Evolutionary conservation across 2,329 filamentous ascomycete genomes (phyloP).

Genomic region (Mycocentrospora acerina): DNA sequence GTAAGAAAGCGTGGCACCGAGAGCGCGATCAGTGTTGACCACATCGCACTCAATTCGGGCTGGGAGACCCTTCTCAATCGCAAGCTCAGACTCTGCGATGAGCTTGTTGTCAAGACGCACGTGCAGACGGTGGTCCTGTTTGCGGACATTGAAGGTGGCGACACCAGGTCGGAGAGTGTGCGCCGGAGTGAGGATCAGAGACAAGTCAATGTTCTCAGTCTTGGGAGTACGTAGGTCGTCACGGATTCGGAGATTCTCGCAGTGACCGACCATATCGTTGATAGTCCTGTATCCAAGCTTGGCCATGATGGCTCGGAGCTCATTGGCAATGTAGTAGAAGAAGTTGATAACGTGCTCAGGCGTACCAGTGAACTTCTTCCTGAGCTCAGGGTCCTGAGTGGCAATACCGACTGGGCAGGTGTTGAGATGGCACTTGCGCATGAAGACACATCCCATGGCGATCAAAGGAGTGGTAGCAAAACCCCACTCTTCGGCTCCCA

Average conservation of each 20-base stretch:
- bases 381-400: slow-evolving; percentile 89
- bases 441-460: slow-evolving; percentile 95
- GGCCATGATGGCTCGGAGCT: slow-evolving; percentile 95
- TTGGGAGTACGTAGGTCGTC: slow-evolving; percentile 87
- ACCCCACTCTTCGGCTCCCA: slow-evolving; percentile 97
- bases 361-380: slow-evolving; percentile 89
- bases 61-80: slow-evolving; percentile 89
- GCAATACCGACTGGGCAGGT: slow-evolving; percentile 92
- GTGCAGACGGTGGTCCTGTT: slow-evolving; percentile 94
- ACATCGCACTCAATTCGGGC: slow-evolving; percentile 94
- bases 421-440: slow-evolving; percentile 73
- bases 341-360: slow-evolving; percentile 98
- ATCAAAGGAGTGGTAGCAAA: slow-evolving; percentile 94
- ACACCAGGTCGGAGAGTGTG: slow-evolving; percentile 93
- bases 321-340: slow-evolving; percentile 97
- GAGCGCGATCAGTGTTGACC: slow-evolving; percentile 91
- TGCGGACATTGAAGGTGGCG: slow-evolving; percentile 95
- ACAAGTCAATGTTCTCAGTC: slow-evolving; percentile 90
- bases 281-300: slow-evolving; percentile 91
- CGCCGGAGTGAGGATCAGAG: slow-evolving; percentile 90
- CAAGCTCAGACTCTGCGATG: slow-evolving; percentile 91
- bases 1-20: slow-evolving; percentile 93
- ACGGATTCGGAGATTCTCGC: slow-evolving; percentile 80
- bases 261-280: slow-evolving; percentile 96
- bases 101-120: slow-evolving; percentile 95